phyloP scores from a whole-genome alignment of 2,329 filamentous ascomycete species.

The Scytalidium lignicola region DNA sequence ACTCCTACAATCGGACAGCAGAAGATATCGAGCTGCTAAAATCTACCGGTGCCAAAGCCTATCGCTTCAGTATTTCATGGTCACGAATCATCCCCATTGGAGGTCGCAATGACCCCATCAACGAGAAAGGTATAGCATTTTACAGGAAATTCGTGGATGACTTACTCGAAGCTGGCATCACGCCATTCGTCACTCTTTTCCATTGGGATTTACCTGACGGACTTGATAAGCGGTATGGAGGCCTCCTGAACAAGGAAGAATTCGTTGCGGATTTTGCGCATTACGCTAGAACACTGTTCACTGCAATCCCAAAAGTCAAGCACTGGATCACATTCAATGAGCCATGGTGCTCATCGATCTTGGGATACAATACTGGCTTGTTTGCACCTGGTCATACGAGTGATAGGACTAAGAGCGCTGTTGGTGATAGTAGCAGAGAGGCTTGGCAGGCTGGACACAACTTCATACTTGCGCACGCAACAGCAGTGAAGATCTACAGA shows the following conservation, averaged over 20 bases:
- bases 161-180: constrained; percentile 69
- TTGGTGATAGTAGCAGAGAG: constrained; percentile 71
- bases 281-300: constrained; percentile 73
- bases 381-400: constrained; percentile 82
- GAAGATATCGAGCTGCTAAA: constrained; percentile 77
- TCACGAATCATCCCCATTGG: constrained; percentile 81
- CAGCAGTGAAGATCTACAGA: constrained; percentile 76
- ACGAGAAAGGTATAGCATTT: constrained; percentile 70
- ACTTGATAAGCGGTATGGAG: constrained; percentile 75
- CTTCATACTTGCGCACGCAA: constrained; percentile 72
- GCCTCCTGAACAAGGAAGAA: constrained; percentile 73
- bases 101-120: constrained; percentile 75
- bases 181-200: constrained; percentile 75
- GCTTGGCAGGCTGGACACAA: constrained; percentile 81
- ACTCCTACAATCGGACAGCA: constrained; percentile 75
- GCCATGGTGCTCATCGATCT: constrained; percentile 77
- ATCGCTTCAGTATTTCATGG: constrained; percentile 84
- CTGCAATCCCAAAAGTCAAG: constrained; percentile 70
- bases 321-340: constrained; percentile 92
- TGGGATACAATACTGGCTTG: constrained; percentile 72
- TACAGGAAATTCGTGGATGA: constrained; percentile 77
- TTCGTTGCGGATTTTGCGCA: constrained; percentile 76
- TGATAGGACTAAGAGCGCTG: constrained; percentile 63
- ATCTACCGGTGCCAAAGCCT: constrained; percentile 64
- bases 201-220: constrained; percentile 85